Conservation (phyloP, 805 yeast species). For the Candida glaebosa region DNA sequence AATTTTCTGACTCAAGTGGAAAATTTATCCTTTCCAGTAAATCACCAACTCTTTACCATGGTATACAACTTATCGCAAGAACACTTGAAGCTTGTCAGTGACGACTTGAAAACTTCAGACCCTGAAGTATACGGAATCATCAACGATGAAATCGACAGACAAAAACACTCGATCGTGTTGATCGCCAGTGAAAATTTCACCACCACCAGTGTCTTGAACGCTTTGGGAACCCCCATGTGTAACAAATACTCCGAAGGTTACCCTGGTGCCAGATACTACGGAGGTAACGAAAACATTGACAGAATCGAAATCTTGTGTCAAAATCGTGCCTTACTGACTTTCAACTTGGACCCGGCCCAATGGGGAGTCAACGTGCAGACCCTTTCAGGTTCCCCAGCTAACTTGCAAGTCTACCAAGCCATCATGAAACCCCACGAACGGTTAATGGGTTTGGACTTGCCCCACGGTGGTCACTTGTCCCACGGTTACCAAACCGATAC, state of each 20-base stretch:
- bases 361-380: conserved; percentile 99
- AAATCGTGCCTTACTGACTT: conserved; percentile 84
- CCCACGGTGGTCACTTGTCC: conserved; percentile 97
- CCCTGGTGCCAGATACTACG: conserved; percentile 97
- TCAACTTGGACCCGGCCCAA: conserved; percentile 64
- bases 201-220: conserved; percentile 89
- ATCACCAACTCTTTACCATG: conserved; percentile 5
- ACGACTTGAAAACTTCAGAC: conserved; percentile 65
- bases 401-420: conserved; percentile 88
- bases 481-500: conserved; percentile 94
- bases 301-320: conserved; percentile 87
- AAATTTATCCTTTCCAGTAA: neutral
- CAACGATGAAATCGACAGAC: conserved; percentile 75
- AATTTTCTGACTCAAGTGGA: no score
- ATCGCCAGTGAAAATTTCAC: conserved; percentile 97
- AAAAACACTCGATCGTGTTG: conserved; percentile 84
- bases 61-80: conserved; percentile 40
- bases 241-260: conserved; percentile 98
- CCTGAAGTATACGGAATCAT: conserved; percentile 83
- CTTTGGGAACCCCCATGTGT: conserved; percentile 93
- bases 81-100: conserved; percentile 54
- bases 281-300: conserved; percentile 96
- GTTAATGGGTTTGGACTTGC: conserved; percentile 95
- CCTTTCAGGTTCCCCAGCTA: conserved; percentile 95
- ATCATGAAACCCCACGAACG: conserved; percentile 86